These are phyloP conservation scores for Sarcocystis neurona DNA, from an alignment of 169 alveolate species.

Conservation along the genomic window DNA sequence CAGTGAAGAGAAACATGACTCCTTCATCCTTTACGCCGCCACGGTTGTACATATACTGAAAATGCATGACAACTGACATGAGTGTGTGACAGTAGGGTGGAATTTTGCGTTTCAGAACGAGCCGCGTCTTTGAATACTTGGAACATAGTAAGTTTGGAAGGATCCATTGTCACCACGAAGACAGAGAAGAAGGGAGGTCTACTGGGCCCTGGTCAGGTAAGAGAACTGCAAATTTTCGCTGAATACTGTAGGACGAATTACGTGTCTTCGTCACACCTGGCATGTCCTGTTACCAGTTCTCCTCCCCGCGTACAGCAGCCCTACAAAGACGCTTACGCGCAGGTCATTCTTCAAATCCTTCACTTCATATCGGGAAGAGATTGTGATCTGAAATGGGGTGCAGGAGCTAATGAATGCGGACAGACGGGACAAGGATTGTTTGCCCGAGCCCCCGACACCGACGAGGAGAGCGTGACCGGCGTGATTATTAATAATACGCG, in stretches of 20 bases:
- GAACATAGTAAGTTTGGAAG: neutral
- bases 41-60: conserved; percentile 36
- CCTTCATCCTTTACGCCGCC: conserved; percentile 92
- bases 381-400: conserved; percentile 79
- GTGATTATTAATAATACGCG: conserved; percentile 90
- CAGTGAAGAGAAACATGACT: conserved; percentile 90
- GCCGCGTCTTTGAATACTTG: no score
- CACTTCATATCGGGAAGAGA: conserved; percentile 85
- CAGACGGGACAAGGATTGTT: conserved; percentile 90
- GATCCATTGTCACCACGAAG: no score
- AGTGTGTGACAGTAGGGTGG: neutral
- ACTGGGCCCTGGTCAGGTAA: no score
- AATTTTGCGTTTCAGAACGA: no score
- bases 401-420: conserved; percentile 89
- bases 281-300: no score
- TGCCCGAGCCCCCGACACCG: conserved; percentile 98
- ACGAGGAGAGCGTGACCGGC: conserved; percentile 94
- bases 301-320: no score
- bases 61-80: neutral
- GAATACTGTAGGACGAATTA: no score
- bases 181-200: no score
- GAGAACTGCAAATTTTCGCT: no score
- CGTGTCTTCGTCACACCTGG: no score
- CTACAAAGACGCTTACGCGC: conserved; percentile 71
- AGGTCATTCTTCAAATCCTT: conserved; percentile 89